Evolutionary conservation across 768 basidiomycete genomes (phyloP), one percentile per base, ranked within the genome.

Genomic region (Calvatia gigantea): DNA sequence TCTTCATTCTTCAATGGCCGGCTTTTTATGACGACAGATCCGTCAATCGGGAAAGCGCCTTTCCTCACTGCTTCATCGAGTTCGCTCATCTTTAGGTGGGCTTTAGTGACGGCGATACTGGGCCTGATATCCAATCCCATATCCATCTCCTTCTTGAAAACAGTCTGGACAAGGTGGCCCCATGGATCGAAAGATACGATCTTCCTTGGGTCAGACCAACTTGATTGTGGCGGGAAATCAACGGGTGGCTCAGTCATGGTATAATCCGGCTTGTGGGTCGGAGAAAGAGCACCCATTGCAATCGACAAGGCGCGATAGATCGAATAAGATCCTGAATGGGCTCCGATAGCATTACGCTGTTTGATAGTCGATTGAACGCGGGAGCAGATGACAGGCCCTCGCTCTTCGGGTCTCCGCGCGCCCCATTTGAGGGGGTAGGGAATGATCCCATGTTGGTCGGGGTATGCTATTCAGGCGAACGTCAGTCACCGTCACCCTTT

Each of bases 111-210:
- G 1, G 93, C 89, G 62, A 98, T 98, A 52, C 92, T 94, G 0
- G 96, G 96, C 14, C 94, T 76, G 33, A 94, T 78, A 68, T 98
- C 95, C 54, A 97, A 72, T 0, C 89, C 89, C 38, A 77, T 79
- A 35, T 87, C 83, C 25, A 81, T 72, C 67, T 87, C 83, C 39
- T 72, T 72, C 50, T 74, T 75, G 72, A 86, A 94, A 0, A 87
- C 81, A 25, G 79, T 79, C 3, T 87, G 91, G 0, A 87, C 89
- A 49, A 96, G 73, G 63, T 96, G 94, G 1, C 95, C 95, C 83
- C 86, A 97, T 0, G 95, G 95, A 64, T 98, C 95, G 67, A 98
- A 88, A 3, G 86, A 85, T 37, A 96, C 94, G 63, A 98, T 94
- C 80, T 91, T 91, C 49, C 56, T 58, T 4, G 84, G 77, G 61